Base-by-base conservation (phyloP, 2,329 filamentous ascomycete genomes). In the Pseudogymnoascus sp. region DNA sequence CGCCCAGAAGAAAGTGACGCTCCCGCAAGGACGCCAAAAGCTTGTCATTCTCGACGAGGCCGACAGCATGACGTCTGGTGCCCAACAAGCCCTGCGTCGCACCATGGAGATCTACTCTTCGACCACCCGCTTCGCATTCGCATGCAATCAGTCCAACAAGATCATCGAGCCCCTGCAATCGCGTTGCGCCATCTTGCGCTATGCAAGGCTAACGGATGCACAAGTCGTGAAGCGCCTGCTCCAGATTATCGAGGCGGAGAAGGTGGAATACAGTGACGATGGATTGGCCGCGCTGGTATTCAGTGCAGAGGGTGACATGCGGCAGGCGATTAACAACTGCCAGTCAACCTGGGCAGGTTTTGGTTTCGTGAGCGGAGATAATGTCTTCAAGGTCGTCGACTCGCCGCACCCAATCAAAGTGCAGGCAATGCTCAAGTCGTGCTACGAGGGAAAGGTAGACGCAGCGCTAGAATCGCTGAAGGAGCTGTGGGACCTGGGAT, bases 61-160 rank as follows among this genome's bases (percentile, higher is more conserved):
- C 64, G 95, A 99, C 81, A 93, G 89, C 75, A 99, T 99, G 95
- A 99, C 95, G 0, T 90, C 90, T 23, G 95, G 95, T 62, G 95
- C 95, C 1, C 95, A 99, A 75, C 95, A 97, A 77, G 95, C 95
- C 18, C 83, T 99, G 37, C 86, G 95, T 69, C 84, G 95, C 66
- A 99, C 95, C 0, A 99, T 99, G 95, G 95, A 99, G 76, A 99
- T 97, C 61, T 97, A 97, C 79, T 96, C 91, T 44, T 89, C 92
- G 67, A 99, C 95, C 1, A 99, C 95, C 1, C 85, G 95, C 64
- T 99, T 99, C 73, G 95, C 95, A 0, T 99, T 99, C 72, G 95
- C 95, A 1, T 99, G 95, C 81, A 99, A 99, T 76, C 91, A 96
- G 79, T 95, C 90, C 66, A 99, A 97, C 80, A 99, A 97, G 78